Evolutionary conservation across 345 rosid species (phyloP).

Genomic region (Lenwebbia sp.): DNA sequence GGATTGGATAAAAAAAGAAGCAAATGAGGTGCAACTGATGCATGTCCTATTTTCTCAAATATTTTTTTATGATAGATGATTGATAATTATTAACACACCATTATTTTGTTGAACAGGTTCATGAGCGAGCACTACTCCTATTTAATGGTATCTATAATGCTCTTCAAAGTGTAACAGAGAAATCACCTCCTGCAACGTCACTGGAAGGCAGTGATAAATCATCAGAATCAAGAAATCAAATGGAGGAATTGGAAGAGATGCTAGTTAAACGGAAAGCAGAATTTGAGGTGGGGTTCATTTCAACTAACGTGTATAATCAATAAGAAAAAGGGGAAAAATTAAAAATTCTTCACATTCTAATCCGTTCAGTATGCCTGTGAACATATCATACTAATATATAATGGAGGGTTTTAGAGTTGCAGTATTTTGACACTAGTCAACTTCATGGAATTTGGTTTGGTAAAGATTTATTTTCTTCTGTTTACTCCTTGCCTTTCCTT

Average conservation of each 20-base stretch:
- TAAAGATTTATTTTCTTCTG: neutral
- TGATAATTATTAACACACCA: neutral
- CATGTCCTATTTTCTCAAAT: neutral
- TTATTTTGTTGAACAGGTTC: slow-evolving; percentile 35
- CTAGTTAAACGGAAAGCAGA: slow-evolving; percentile 63
- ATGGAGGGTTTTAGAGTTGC: neutral
- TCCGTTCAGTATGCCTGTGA: neutral
- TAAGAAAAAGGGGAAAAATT: neutral
- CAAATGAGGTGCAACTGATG: slow-evolving; percentile 42
- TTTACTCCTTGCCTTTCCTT: neutral
- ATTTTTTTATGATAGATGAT: neutral
- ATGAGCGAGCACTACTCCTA: slow-evolving; percentile 40
- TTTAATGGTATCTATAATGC: slow-evolving; percentile 57
- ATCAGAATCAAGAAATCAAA: slow-evolving; percentile 18
- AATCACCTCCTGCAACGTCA: slow-evolving; percentile 26
- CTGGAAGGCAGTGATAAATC: slow-evolving; percentile 15
- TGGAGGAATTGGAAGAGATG: slow-evolving; percentile 50
- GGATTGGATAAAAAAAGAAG: slow-evolving; percentile 84
- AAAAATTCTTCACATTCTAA: neutral
- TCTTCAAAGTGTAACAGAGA: slow-evolving; percentile 40
- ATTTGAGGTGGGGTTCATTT: slow-evolving; percentile 46
- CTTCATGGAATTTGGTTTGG: neutral
- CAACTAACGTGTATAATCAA: neutral
- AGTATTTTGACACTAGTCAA: neutral
- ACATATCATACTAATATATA: neutral